These are phyloP conservation scores for Venturiaceae sp. DNA, from an alignment of 2,329 filamentous ascomycete genomes.

Conservation along the genomic window DNA sequence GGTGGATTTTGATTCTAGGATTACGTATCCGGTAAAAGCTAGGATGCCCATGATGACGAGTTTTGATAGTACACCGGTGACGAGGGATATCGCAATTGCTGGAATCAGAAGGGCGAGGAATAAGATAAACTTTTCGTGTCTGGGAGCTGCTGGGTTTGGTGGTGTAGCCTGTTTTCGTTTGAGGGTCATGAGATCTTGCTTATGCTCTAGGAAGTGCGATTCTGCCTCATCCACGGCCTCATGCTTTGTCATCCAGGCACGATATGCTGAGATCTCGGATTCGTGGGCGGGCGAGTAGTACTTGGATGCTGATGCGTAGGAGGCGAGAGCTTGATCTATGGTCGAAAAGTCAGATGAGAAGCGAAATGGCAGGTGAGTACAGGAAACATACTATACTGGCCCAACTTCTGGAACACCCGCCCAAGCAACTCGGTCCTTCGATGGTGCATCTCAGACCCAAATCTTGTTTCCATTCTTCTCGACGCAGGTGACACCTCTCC, in stretches of 20 bases:
- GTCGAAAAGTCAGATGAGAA: not conserved
- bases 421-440: conserved; percentile 50
- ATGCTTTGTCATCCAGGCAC: conserved; percentile 44
- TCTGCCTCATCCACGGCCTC: conserved; percentile 50
- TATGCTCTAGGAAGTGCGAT: conserved; percentile 45
- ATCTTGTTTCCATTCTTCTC: conserved; percentile 45
- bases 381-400: conserved; percentile 53
- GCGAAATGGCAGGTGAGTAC: not conserved
- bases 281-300: conserved; percentile 38
- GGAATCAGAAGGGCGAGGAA: not conserved
- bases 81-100: not conserved
- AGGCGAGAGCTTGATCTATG: conserved; percentile 48
- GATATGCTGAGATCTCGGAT: conserved; percentile 45
- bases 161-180: not conserved
- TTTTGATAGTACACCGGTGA: not conserved
- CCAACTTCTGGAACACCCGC: conserved; percentile 55
- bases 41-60: not conserved
- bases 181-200: conserved; percentile 41
- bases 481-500: conserved; percentile 42
- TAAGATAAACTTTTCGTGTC: not conserved
- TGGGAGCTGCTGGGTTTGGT: not conserved
- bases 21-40: not conserved
- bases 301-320: conserved; percentile 45
- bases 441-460: conserved; percentile 48
- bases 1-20: not conserved